phyloP scores from a whole-genome alignment of 768 basidiomycete species.

The Tylopilus felleus region DNA sequence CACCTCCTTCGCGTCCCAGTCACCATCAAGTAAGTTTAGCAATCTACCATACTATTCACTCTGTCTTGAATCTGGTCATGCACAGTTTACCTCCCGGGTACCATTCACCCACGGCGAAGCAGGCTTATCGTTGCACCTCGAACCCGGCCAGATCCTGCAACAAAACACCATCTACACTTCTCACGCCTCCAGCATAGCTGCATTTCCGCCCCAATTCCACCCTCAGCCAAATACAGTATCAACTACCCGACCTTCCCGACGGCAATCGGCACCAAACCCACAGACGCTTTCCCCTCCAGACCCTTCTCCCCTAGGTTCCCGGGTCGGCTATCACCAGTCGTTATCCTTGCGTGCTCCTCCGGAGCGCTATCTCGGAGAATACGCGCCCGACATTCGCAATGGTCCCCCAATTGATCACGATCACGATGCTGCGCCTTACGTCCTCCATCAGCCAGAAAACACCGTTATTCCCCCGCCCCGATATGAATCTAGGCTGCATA shows the following conservation, averaged over 20 bases:
- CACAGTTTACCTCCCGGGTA: constrained; percentile 9
- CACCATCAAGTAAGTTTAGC: constrained; percentile 20
- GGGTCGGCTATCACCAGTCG: neutral
- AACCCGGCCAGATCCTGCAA: constrained; percentile 57
- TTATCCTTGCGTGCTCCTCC: constrained; percentile 13
- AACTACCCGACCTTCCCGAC: constrained; percentile 7
- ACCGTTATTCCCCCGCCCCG: constrained; percentile 22
- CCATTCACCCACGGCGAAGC: neutral
- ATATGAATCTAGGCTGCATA: constrained; percentile 14
- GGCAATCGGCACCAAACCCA: constrained; percentile 11
- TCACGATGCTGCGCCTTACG: constrained; percentile 13
- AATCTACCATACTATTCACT: neutral
- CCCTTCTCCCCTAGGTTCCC: neutral
- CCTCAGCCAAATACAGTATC: constrained; percentile 1
- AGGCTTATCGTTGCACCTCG: constrained; percentile 48
- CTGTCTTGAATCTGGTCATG: constrained; percentile 9
- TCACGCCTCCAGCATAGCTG: neutral
- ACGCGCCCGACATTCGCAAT: constrained; percentile 7
- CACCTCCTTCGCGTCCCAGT: constrained; percentile 4
- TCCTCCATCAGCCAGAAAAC: constrained; percentile 10
- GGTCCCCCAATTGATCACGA: constrained; percentile 5
- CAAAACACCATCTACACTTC: constrained; percentile 22
- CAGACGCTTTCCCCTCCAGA: neutral
- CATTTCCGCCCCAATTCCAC: constrained; percentile 2
- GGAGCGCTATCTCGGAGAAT: constrained; percentile 10